These are phyloP conservation scores for Juglanconis juglandina DNA, from an alignment of 2,329 filamentous ascomycete genomes.

Conservation along the genomic window DNA sequence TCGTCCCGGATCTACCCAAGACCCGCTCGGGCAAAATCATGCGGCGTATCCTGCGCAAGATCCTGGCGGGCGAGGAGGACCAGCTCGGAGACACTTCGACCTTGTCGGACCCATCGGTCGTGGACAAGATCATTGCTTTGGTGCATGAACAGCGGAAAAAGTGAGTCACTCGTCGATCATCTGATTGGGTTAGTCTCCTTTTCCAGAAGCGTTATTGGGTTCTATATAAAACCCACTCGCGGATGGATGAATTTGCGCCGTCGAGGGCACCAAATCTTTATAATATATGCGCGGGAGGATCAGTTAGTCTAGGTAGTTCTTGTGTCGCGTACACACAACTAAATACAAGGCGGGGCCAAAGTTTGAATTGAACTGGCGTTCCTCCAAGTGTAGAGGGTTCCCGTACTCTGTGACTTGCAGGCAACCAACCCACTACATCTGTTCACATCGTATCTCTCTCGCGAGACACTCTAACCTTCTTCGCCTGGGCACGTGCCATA, in stretches of 20 bases:
- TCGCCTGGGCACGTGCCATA: too few relatives aligned
- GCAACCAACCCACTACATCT: too few relatives aligned
- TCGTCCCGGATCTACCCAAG: constrained; percentile 93
- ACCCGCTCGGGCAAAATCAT: constrained; percentile 98
- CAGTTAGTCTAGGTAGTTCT: background rate
- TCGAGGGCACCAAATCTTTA: background rate
- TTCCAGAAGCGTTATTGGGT: background rate
- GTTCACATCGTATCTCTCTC: too few relatives aligned
- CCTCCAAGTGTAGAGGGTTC: background rate
- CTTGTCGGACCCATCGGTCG: constrained; percentile 86
- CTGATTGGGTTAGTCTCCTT: background rate
- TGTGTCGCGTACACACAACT: constrained; percentile 1
- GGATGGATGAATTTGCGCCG: background rate
- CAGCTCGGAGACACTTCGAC: constrained; percentile 91
- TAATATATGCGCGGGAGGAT: background rate
- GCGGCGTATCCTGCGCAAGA: constrained; percentile 95
- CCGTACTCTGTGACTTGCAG: background rate
- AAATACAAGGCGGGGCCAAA: background rate
- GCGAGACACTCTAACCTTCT: too few relatives aligned
- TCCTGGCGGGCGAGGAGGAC: constrained; percentile 93
- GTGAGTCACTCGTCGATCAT: constrained; percentile 28
- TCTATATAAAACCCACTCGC: too few relatives aligned
- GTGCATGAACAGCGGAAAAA: constrained; percentile 65
- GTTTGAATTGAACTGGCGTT: background rate
- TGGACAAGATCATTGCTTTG: constrained; percentile 80